Base-by-base conservation (phyloP, 495 filamentous ascomycete species). In the Diplogelasinospora grovesii region DNA sequence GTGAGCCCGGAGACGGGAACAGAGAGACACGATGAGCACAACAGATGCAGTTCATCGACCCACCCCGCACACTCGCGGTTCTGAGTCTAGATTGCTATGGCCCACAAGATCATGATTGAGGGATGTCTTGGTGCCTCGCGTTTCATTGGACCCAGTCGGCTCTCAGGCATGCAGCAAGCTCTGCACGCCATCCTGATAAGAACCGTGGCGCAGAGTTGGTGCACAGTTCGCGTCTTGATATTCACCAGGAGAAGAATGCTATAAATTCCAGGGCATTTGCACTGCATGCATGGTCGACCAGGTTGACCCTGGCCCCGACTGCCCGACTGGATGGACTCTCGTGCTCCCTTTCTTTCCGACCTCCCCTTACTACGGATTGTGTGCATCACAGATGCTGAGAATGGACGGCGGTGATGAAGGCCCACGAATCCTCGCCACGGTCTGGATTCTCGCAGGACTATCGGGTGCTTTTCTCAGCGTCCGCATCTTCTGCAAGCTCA, bases 401-500 rank as follows among this genome's bases (percentile, higher is more conserved):
- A 48, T 52, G 49, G 45, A 49, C 36, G 13, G 24, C 15, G 50
- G 51, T 22, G 39, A 57, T 33, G 28, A 36, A 18, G 47, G 54
- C 4, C 41, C 36, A 9, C 33, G 41, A 8, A 50, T 57, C 27
- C 38, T 54, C 22, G 31, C 43, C 31, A 48, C 51, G 7, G 43
- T 44, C 18, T 65, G 57, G 57, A 25, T 39, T 1, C 48, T 64
- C 11, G 42, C 41, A 5, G 41, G 38, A 3, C 29, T 64, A 1
- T 44, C 62, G 14, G 36, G 43, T 8, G 9, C 47, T n/a, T 61
- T 62, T 26, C 48, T 65, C 14, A 37, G 26, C 11, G 46, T 62
- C 6, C 47, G 62, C 9, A 11, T 60, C 7, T 52, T 43, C 38
- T 66, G 61, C 46, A 66, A 65, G 36, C 27, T 50, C 9, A 42